Base-by-base conservation (phyloP, 345 rosid species). In the Populus deltoides region DNA sequence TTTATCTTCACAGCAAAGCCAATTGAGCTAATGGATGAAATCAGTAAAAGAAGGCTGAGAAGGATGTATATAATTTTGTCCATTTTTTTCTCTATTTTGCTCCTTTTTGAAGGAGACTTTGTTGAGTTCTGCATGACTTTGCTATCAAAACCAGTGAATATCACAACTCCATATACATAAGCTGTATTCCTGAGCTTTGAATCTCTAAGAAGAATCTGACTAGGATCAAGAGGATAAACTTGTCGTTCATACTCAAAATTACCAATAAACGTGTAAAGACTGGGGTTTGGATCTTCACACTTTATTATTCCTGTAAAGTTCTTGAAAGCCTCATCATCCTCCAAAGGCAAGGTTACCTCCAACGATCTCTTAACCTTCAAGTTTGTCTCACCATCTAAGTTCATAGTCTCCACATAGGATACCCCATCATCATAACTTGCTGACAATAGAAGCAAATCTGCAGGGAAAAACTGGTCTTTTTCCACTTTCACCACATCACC, bases 381-480 rank as follows among this genome's bases (percentile, higher is more conserved):
- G 84, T 96, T 96, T 20, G 99, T 96, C 81, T 96, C 99, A 25
- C 99, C 99, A 71, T 96, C 99, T 61, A 96, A 87, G 81, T 96
- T 96, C 99, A 96, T 96, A 39, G 99, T 96, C 91, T 96, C 99
- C 49, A 96, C 99, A 73, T 96, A 96, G 80, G 98, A 93, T 78
- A 96, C 90, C 80, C 98, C 99, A 74, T 96, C 99, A 69, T 92
- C 99, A 45, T 93, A 96, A 85, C 91, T 89, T 0, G 97, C 89
- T 10, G 99, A 91, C 90, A 96, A 79, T 38, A 96, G 87, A 68
- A 93, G 90, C 80, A 96, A 82, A 87, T 96, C 99, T 38, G 98
- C 94, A 0, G 99, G 98, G 70, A 96, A 96, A 79, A 93, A 96
- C 82, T 91, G 91, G 83, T 96, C 97, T 73, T 96, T 96, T 82